Conservation (phyloP, 2,329 filamentous ascomycete species). For the Aureobasidium pullulans region DNA sequence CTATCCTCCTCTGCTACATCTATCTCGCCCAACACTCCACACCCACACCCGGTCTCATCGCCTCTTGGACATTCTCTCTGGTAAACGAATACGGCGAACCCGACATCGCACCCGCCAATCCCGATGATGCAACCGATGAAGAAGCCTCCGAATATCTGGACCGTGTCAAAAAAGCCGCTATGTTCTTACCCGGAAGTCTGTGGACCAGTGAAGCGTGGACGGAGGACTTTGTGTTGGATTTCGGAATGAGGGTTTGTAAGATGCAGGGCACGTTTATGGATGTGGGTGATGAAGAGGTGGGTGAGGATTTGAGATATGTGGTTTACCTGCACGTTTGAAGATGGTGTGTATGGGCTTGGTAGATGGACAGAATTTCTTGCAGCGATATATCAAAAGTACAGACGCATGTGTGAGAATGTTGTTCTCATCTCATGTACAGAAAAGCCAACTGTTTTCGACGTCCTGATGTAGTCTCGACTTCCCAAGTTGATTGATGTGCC, state of each 20-base stretch:
- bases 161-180: constrained; percentile 13
- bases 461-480: too few relatives aligned
- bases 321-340: constrained; percentile 23
- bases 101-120: constrained; percentile 7
- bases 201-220: constrained; percentile 25
- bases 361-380: too few relatives aligned
- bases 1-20: constrained; percentile 26
- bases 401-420: too few relatives aligned
- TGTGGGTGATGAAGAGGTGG: constrained; percentile 17
- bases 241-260: constrained; percentile 24
- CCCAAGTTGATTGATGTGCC: too few relatives aligned
- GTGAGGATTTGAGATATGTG: constrained; percentile 22
- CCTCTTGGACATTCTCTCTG: constrained; percentile 15
- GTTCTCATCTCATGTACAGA: too few relatives aligned
- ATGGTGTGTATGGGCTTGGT: not conserved
- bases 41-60: not conserved
- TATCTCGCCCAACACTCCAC: not conserved
- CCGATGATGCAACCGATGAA: constrained; percentile 20
- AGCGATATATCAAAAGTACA: too few relatives aligned
- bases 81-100: constrained; percentile 18
- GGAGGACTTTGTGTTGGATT: constrained; percentile 22
- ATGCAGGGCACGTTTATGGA: constrained; percentile 28
- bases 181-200: constrained; percentile 11
- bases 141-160: constrained; percentile 15
- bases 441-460: too few relatives aligned